Conservation (phyloP, 2,329 filamentous ascomycete species). For the Incumbomyces lentus region DNA sequence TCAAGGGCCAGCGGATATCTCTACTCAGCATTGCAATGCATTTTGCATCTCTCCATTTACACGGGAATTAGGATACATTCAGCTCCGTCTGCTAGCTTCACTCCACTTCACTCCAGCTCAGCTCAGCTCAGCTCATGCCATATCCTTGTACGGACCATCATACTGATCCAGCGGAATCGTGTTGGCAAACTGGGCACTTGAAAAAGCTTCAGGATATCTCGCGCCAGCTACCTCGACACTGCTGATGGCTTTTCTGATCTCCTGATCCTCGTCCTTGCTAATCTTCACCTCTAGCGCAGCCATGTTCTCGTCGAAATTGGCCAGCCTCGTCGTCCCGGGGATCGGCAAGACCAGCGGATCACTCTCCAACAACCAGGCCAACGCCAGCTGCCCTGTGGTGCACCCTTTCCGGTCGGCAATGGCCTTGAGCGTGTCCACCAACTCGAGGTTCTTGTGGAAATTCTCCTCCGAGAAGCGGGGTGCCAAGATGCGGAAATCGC, state of each 20-base stretch:
- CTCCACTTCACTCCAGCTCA: too few relatives aligned
- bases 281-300: constrained; percentile 17
- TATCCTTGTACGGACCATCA: constrained; percentile 2
- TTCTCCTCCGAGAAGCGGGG: constrained; percentile 46
- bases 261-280: constrained; percentile 24
- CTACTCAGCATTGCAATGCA: not conserved
- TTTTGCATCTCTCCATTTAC: not conserved
- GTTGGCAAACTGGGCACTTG: constrained; percentile 12
- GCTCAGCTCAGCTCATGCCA: not conserved
- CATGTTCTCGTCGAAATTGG: constrained; percentile 23
- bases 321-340: constrained; percentile 21
- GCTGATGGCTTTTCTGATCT: constrained; percentile 22
- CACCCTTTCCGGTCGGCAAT: constrained; percentile 45
- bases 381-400: constrained; percentile 47
- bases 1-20: not conserved
- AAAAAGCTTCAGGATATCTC: constrained; percentile 18
- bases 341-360: constrained; percentile 40
- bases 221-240: constrained; percentile 17
- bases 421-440: constrained; percentile 40
- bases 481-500: constrained; percentile 38
- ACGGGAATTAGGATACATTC: too few relatives aligned
- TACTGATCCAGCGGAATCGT: constrained; percentile 18
- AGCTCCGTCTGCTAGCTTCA: too few relatives aligned
- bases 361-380: constrained; percentile 55
- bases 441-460: constrained; percentile 45